Evolutionary conservation across 2,329 filamentous ascomycete species (phyloP), one percentile per base, ranked within the genome.

Genomic region (Hansfordia pulvinata): DNA sequence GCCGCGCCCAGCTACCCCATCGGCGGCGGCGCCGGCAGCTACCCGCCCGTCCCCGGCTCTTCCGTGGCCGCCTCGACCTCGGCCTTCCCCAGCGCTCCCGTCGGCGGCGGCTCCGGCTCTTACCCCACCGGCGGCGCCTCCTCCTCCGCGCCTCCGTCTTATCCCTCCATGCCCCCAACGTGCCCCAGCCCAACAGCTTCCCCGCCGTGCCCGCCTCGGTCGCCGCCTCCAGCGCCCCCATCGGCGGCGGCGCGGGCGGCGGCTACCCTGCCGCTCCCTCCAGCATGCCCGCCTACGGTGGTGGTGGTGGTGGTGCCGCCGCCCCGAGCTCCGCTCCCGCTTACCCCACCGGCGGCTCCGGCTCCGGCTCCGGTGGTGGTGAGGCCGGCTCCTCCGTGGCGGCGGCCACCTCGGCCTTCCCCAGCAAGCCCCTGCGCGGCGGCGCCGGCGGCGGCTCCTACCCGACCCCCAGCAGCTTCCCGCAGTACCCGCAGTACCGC

Each of bases 1-100:
- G 42, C 39, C 17, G 33, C 47, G 27, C 46, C 46, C 10, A 47
- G 40, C 39, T 45, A 45, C 28, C 25, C 48, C 15, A 33, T 47
- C 8, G 39, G 34, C 14, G 44, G 39, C 20, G 43, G 49, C 41
- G 42, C 38, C 43, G 30, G 34, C 8, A 31, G 30, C 28, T 32
- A 34, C 31, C 33, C 40, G 11, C 23, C 28, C 10, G 10, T 27
- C n/a, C 25, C 30, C 22, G 28, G 19, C 7, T 26, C 25, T 11
- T 29, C 32, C 28, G 33, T 26, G 8, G 19, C 32, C 10, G 25
- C 30, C 14, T 14, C 22, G 21, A 31, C 29, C 13, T 10, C 12
- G 15, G 36, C n/a, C n/a, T n/a, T n/a, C n/a, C n/a, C n/a, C n/a
- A n/a, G 35, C 6, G n/a, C 25, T 12, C 20, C 20, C 18, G n/a